Evolutionary conservation across 2,329 filamentous ascomycete species (phyloP).

Genomic region (Diaporthe nobilis): DNA sequence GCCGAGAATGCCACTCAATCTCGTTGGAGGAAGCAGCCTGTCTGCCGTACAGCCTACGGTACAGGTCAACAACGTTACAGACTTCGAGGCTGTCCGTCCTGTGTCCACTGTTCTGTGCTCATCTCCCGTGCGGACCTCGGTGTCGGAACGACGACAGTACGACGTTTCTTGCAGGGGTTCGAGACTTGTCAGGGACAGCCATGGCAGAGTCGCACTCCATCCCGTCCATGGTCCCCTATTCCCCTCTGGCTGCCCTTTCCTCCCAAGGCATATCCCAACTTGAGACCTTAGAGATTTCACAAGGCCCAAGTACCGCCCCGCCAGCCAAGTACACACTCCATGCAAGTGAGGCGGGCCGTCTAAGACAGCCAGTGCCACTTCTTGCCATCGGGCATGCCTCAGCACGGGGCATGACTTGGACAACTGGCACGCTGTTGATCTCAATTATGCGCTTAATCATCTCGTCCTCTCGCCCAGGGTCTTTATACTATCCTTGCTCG

Average conservation of each 20-base stretch:
- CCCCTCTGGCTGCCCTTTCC: neutral
- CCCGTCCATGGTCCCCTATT: constrained; percentile 14
- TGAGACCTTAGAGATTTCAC: constrained; percentile 22
- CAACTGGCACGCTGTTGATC: constrained; percentile 37
- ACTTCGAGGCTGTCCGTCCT: constrained; percentile 28
- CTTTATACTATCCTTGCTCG: constrained; percentile 34
- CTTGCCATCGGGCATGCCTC: constrained; percentile 17
- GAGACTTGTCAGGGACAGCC: constrained; percentile 36
- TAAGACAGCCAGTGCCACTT: constrained; percentile 36
- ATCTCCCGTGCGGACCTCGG: constrained; percentile 30
- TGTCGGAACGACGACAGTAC: constrained; percentile 24
- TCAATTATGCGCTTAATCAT: constrained; percentile 37
- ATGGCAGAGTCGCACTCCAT: constrained; percentile 32
- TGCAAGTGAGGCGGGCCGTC: constrained; percentile 38
- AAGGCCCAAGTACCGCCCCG: constrained; percentile 19
- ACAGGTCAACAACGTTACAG: neutral
- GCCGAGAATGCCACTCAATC: constrained; percentile 21
- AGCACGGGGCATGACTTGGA: constrained; percentile 34
- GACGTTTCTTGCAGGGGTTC: constrained; percentile 23
- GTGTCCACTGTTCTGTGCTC: constrained; percentile 26
- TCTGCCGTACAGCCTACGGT: neutral
- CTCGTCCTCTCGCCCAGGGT: neutral
- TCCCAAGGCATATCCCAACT: constrained; percentile 36
- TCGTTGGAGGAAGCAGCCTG: constrained; percentile 1
- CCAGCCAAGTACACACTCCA: constrained; percentile 29